Evolutionary conservation across 495 filamentous ascomycete genomes (phyloP).

Genomic region (Penicillium subrubescens): DNA sequence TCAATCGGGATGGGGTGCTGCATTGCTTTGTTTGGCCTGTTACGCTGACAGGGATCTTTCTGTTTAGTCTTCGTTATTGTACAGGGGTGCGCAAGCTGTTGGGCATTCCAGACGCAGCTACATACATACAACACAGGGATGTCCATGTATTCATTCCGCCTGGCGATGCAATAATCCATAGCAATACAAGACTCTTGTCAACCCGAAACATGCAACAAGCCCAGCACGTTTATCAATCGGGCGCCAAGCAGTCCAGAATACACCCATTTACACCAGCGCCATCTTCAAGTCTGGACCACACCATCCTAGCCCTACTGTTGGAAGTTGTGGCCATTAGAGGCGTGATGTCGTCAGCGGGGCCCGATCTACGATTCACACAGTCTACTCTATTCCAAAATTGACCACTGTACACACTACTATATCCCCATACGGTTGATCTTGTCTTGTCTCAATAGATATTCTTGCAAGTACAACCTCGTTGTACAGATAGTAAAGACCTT

Average conservation of each 20-base stretch:
- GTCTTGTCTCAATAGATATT: not conserved
- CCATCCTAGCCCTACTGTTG: not conserved
- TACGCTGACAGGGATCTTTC: not conserved
- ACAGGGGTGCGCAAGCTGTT: not conserved
- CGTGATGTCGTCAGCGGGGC: not conserved
- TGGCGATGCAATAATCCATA: not conserved
- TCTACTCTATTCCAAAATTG: not conserved
- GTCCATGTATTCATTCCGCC: not conserved
- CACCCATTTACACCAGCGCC: not conserved
- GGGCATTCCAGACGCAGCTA: not conserved
- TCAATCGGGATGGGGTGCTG: not conserved
- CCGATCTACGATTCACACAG: not conserved
- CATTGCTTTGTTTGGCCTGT: not conserved
- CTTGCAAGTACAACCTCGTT: not conserved
- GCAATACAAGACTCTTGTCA: not conserved
- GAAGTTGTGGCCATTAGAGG: not conserved
- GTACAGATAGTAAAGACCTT: not conserved
- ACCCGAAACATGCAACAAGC: not conserved
- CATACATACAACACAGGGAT: not conserved
- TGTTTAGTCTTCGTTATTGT: not conserved
- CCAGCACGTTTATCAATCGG: slow-evolving; percentile 4
- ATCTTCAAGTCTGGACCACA: not conserved
- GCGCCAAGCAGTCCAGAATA: not conserved
- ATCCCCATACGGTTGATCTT: not conserved
- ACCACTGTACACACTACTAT: not conserved